Evolutionary conservation across 78 protist genomes (phyloP).

Genomic region (Salpingoeca rosetta): DNA sequence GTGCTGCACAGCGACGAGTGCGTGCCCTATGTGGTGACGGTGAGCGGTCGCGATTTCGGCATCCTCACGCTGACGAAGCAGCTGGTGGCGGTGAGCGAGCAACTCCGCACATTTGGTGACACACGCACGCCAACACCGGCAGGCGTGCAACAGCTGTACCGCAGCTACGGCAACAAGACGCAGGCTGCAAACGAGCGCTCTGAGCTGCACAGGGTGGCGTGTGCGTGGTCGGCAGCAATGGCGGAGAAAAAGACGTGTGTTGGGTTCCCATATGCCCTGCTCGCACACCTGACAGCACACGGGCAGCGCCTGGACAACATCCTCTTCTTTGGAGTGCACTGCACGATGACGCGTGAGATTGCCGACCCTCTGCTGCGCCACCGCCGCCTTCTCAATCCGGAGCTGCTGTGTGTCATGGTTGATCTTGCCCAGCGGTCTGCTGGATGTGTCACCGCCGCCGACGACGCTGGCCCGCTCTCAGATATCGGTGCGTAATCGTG

Average conservation of each 20-base stretch:
- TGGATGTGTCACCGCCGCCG: background rate
- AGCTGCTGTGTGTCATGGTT: constrained; percentile 51
- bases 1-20: constrained; percentile 4
- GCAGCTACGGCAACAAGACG: too few species aligned
- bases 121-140: too few species aligned
- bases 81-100: too few species aligned
- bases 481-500: background rate
- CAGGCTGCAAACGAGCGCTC: too few species aligned
- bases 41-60: too few species aligned
- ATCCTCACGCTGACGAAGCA: too few species aligned
- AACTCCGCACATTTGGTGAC: too few species aligned
- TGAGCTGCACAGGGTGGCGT: too few species aligned
- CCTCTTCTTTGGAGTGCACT: constrained; percentile 18
- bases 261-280: too few species aligned
- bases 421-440: constrained; percentile 36
- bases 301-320: constrained; percentile 42
- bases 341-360: background rate
- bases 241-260: too few species aligned
- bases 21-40: background rate
- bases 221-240: too few species aligned
- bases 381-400: constrained; percentile 32
- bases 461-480: background rate
- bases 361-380: background rate
- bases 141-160: too few species aligned
- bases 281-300: constrained; percentile 16